phyloP scores from a whole-genome alignment of 768 basidiomycete species.

The Pholiota microspora region DNA sequence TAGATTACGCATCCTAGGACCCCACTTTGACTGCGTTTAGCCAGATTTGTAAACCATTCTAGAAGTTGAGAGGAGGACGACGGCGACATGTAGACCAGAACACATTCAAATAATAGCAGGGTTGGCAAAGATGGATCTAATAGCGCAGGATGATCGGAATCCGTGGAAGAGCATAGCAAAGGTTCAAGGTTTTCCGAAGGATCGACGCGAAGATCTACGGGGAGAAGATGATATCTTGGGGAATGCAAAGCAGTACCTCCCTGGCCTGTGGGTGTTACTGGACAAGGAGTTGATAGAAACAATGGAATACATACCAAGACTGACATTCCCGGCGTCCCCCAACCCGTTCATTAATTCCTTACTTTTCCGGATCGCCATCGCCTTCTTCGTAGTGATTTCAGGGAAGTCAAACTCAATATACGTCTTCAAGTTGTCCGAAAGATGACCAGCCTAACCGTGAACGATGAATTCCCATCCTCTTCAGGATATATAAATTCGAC shows the following conservation, averaged over 20 bases:
- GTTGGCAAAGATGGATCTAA: conserved; percentile 72
- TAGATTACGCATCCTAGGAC: conserved; percentile 69
- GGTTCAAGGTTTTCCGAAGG: conserved; percentile 46
- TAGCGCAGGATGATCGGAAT: conserved; percentile 24
- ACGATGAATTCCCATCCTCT: conserved; percentile 14
- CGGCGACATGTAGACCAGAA: conserved; percentile 84
- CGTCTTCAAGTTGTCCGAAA: conserved; percentile 43
- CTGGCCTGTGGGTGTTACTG: conserved; percentile 36
- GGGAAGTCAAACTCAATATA: conserved; percentile 94
- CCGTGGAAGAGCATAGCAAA: conserved; percentile 20
- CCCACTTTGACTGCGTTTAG: conserved; percentile 26
- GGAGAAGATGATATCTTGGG: conserved; percentile 64
- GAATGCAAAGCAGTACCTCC: conserved; percentile 63
- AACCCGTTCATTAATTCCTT: conserved; percentile 50
- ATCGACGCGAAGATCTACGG: conserved; percentile 70
- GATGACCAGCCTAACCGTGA: conserved; percentile 53
- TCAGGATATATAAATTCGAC: conserved; percentile 29
- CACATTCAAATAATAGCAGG: conserved; percentile 89
- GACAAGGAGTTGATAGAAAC: neutral
- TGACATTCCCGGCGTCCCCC: conserved; percentile 42
- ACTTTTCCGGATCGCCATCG: conserved; percentile 73
- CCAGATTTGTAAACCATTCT: conserved; percentile 68
- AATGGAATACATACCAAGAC: conserved; percentile 37
- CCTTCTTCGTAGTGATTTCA: conserved; percentile 81
- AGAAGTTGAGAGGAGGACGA: conserved; percentile 56